A percentile compares a stretch with the other conserved stretches of the same genome.
These are phyloP conservation scores for Tulasnella sp. DNA, from an alignment of 768 basidiomycete genomes.

Conservation along the genomic window DNA sequence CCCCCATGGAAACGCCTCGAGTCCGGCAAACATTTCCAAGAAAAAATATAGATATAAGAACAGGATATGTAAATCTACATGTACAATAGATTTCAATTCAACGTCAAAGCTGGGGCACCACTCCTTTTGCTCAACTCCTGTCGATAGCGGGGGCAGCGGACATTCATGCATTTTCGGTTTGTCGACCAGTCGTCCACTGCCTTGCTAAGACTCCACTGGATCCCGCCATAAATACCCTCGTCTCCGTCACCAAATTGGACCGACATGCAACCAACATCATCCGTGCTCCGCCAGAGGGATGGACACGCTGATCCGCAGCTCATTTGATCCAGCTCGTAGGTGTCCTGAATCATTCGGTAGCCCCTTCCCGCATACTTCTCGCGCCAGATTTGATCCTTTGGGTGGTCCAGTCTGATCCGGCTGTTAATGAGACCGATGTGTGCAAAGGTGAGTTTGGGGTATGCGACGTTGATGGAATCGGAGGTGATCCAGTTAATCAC, in stretches of 20 bases:
- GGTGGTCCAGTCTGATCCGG: not conserved
- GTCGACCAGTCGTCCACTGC: not conserved
- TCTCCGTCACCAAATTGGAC: slow-evolving; percentile 8
- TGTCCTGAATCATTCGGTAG: not conserved
- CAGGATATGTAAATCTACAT: not conserved
- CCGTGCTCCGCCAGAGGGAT: not conserved
- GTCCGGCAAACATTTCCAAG: not conserved
- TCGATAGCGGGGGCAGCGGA: not conserved
- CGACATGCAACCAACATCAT: slow-evolving; percentile 19
- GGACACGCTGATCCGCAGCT: slow-evolving; percentile 5
- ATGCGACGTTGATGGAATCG: slow-evolving; percentile 11
- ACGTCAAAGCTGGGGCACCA: not conserved
- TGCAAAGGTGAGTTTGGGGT: not conserved
- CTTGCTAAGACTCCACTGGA: not conserved
- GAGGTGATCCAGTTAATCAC: slow-evolving; percentile 23
- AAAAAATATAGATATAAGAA: not conserved
- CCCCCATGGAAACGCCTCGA: not conserved
- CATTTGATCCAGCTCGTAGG: not conserved
- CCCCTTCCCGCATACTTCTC: not conserved
- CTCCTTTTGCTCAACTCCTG: slow-evolving; percentile 1
- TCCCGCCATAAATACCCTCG: not conserved
- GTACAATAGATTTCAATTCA: not conserved
- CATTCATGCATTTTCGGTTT: not conserved
- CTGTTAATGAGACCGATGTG: not conserved
- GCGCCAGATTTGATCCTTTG: not conserved